These are phyloP conservation scores for Monilinia laxa DNA, from an alignment of 2,329 filamentous ascomycete species.

Conservation along the genomic window DNA sequence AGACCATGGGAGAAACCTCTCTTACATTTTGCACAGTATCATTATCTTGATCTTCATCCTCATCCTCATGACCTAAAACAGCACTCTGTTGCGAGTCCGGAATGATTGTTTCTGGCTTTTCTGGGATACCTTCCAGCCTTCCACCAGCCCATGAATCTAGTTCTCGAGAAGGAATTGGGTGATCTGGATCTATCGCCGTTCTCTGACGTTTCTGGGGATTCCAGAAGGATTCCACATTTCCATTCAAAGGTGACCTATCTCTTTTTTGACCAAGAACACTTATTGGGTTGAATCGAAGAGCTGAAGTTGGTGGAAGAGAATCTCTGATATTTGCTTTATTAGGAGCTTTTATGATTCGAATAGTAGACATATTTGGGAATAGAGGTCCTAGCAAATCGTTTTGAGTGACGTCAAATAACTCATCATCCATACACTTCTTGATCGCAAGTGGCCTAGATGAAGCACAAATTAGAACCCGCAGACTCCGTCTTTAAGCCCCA, in stretches of 20 bases:
- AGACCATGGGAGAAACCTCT: constrained; percentile 28
- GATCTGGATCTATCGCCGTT: constrained; percentile 35
- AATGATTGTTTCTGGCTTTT: constrained; percentile 27
- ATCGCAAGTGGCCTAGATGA: constrained; percentile 35
- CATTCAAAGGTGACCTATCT: constrained; percentile 29
- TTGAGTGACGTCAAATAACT: constrained; percentile 39
- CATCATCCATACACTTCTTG: constrained; percentile 40
- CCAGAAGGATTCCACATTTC: constrained; percentile 26
- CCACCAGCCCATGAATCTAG: constrained; percentile 24
- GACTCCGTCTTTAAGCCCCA: neutral
- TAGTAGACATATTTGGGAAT: constrained; percentile 33
- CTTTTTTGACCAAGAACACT: constrained; percentile 30
- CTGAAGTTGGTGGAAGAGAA: constrained; percentile 40
- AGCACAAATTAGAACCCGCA: neutral
- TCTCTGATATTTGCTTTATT: constrained; percentile 34
- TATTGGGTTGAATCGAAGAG: constrained; percentile 35
- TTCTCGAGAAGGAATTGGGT: constrained; percentile 38
- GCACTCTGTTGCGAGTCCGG: constrained; percentile 35
- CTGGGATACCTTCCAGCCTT: constrained; percentile 7
- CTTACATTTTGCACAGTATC: constrained; percentile 32
- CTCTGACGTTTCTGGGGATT: constrained; percentile 37
- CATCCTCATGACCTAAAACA: constrained; percentile 24
- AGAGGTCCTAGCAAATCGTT: constrained; percentile 36
- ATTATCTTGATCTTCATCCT: constrained; percentile 18
- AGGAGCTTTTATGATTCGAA: constrained; percentile 38